Base-by-base conservation (phyloP, 331 rosid genomes). In the Acacia concinna region DNA sequence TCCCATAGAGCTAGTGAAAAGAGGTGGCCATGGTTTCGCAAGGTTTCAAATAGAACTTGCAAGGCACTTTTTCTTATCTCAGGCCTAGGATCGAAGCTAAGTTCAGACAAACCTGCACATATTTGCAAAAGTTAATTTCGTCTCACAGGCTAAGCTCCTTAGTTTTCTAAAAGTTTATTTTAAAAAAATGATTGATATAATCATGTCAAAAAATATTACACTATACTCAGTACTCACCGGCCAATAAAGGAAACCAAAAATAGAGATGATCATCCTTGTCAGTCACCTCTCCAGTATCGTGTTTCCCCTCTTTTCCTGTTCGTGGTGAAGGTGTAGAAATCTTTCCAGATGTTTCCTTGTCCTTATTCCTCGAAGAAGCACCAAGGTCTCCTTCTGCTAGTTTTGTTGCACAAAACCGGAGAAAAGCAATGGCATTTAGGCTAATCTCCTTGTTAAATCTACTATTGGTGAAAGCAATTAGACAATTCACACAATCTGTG, bases 191-290 rank as follows among this genome's bases (percentile, higher is more conserved):
- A 8, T 52, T 10, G 17, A 56, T 23, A 56, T 23, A 65, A 73
- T 32, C 66, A 78, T 46, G 76, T 60, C 68, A 38, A 83, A 47
- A 71, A 75, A 85, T 74, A 64, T 76, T 34, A 76, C 76, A 75
- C 64, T 46, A 44, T 52, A 51, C 87, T 86, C 86, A 93, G 40
- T 59, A 56, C 87, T 86, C 85, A 96, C 99, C 99, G 46, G 98
- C 97, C 84, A 96, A 83, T 86, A 96, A 83, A 78, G 99, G 99
- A 83, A 96, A 96, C 99, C 99, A 96, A 79, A 91, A 96, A 89
- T 91, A 84, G 81, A 93, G 92, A 84, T 93, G 97, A 83, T 91
- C 91, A 73, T 87, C 97, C 88, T 90, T 96, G 76, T 87, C 92
- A 37, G 85, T 80, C 76, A 88, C 80, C 90, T 88, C 91, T 47